Evolutionary conservation across 805 yeast genomes (phyloP), one percentile per base, ranked within the genome.

Genomic region (Tanozyma kutaoensis): DNA sequence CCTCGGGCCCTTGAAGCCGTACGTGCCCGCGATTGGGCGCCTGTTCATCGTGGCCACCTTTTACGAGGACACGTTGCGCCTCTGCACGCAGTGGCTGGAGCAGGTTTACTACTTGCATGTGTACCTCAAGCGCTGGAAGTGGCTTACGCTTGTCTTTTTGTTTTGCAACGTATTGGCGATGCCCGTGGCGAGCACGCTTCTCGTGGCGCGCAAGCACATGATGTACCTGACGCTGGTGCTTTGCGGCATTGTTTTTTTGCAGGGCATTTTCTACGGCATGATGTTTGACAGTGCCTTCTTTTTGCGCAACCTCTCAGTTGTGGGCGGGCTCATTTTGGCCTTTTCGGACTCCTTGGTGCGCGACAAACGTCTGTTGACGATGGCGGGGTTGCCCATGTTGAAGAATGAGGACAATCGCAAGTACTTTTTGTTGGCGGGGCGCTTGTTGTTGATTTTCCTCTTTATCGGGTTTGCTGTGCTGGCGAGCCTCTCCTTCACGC

Each of bases 1-100:
- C 58, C 41, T 54, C 28, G 17, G 7, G 17, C 58, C 70, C 28
- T 46, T 76, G 24, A 75, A 66, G 47, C 88, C 88, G 0, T 76
- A 72, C 42, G 76, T 86, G 26, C 96, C 97, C 7, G 73, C 74
- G 14, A 70, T 88, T 42, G 97, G 95, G 21, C 67, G 97, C 32
- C 72, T 81, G 34, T 69, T 86, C 38, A 86, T 88, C 35, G 95
- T 88, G 30, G 93, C 94, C 26, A 91, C 97, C 0, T 88, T 86
- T 48, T 70, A 73, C 38, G 97, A 88, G 55, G 97, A 91, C 46
- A 69, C 94, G 3, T 48, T 76, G 28, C 69, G 98, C 51, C 81
- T 88, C 43, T 40, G 74, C 28, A 58, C 84, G 5, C 96, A 86
- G 57, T 88, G 96, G 96, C 52, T 66, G 20, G 94, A 82, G 43